These are phyloP conservation scores for Apium graveolens DNA, from an alignment of 129 eudicot species.

Conservation along the genomic window DNA sequence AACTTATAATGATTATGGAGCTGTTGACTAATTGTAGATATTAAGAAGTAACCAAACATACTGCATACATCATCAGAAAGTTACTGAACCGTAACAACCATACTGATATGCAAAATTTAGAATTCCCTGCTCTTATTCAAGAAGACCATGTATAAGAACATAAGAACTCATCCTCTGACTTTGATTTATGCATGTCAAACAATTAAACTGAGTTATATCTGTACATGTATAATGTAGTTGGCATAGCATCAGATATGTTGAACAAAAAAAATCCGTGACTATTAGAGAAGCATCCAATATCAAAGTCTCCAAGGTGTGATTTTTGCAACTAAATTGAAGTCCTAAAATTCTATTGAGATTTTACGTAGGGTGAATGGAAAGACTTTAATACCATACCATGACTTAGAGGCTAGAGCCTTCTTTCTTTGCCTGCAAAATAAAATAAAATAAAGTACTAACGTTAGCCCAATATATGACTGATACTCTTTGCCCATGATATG, in stretches of 20 bases:
- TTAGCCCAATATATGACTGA: conserved; percentile 13
- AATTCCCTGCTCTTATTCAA: too few species aligned
- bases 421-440: conserved; percentile 51
- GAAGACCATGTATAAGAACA: too few species aligned
- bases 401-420: conserved; percentile 48
- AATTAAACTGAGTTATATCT: not conserved
- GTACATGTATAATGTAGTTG: not conserved
- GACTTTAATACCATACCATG: conserved; percentile 58
- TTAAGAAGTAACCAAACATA: too few species aligned
- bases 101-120: too few species aligned
- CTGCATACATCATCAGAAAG: too few species aligned
- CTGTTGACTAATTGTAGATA: too few species aligned
- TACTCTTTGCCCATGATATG: not conserved
- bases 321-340: not conserved
- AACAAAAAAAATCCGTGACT: not conserved
- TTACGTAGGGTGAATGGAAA: not conserved
- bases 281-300: not conserved
- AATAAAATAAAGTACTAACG: conserved; percentile 2
- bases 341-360: not conserved
- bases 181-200: conserved; percentile 50
- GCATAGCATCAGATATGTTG: not conserved
- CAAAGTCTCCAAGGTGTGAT: not conserved
- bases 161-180: conserved; percentile 69
- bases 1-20: too few species aligned
- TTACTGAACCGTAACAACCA: too few species aligned